phyloP scores from a whole-genome alignment of 2,329 filamentous ascomycete genomes.

The Metarhizium rileyi region DNA sequence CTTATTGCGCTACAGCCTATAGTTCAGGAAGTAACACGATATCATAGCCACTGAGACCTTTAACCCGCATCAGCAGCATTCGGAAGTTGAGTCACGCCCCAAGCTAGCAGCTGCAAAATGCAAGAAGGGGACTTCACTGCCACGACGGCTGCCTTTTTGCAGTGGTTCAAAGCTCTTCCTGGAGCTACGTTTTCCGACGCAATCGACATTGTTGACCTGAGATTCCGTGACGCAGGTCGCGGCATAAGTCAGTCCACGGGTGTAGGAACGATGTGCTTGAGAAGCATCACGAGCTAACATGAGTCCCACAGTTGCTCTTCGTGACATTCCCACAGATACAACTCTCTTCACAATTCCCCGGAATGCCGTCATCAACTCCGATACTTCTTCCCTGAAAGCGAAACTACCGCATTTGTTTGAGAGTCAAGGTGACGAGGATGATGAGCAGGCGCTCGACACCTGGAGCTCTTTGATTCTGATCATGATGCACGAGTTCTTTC shows the following conservation, averaged over 20 bases:
- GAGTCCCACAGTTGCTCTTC: slow-evolving; percentile 49
- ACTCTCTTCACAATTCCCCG: slow-evolving; percentile 74
- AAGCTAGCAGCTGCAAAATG: slow-evolving; percentile 3
- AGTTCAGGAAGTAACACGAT: too few relatives aligned
- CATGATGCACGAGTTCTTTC: slow-evolving; percentile 67
- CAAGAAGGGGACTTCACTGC: slow-evolving; percentile 26
- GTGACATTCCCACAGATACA: slow-evolving; percentile 63
- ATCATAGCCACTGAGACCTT: too few relatives aligned
- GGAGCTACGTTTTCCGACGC: slow-evolving; percentile 43
- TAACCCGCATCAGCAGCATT: too few relatives aligned
- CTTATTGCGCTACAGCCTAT: too few relatives aligned
- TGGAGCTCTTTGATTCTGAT: slow-evolving; percentile 60
- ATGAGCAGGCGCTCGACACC: slow-evolving; percentile 33
- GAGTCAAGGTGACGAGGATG: slow-evolving; percentile 24
- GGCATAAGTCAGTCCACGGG: slow-evolving; percentile 37
- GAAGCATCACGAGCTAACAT: neutral
- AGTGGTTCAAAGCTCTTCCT: slow-evolving; percentile 43
- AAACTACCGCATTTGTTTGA: slow-evolving; percentile 46
- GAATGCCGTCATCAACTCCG: slow-evolving; percentile 56
- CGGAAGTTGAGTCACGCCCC: too few relatives aligned
- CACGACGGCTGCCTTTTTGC: slow-evolving; percentile 36
- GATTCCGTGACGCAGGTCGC: slow-evolving; percentile 39
- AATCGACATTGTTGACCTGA: slow-evolving; percentile 43
- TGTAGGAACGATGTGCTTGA: neutral
- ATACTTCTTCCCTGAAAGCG: slow-evolving; percentile 59